Evolutionary conservation across 495 filamentous ascomycete genomes (phyloP).

Genomic region (Evernia prunastri): DNA sequence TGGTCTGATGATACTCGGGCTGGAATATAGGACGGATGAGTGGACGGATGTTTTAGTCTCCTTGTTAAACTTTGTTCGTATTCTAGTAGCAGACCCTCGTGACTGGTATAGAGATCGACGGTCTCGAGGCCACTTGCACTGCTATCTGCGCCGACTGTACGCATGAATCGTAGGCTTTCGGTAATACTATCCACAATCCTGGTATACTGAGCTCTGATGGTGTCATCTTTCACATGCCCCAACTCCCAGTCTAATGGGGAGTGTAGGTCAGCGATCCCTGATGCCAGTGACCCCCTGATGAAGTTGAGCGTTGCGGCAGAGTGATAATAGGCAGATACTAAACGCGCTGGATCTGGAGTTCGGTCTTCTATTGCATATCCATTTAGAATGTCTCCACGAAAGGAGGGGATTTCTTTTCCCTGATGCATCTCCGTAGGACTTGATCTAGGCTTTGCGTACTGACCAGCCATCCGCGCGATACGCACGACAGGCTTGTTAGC

Average conservation of each 20-base stretch:
- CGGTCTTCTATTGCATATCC: constrained; percentile 66
- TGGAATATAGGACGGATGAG: constrained; percentile 15
- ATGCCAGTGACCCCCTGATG: constrained; percentile 71
- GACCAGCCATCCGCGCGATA: constrained; percentile 92
- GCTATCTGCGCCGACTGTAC: constrained; percentile 85
- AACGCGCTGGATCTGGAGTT: constrained; percentile 68
- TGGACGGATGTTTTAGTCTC: constrained; percentile 56
- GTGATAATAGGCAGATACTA: constrained; percentile 92
- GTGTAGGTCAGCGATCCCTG: constrained; percentile 89
- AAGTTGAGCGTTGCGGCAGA: constrained; percentile 92
- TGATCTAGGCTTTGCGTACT: constrained; percentile 92
- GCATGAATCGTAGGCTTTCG: constrained; percentile 92
- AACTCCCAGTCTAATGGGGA: constrained; percentile 91
- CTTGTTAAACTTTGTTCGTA: constrained; percentile 87
- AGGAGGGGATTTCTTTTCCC: constrained; percentile 76
- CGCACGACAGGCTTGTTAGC: constrained; percentile 88
- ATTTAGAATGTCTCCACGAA: constrained; percentile 93
- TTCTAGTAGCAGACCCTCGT: constrained; percentile 89
- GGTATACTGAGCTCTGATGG: constrained; percentile 77
- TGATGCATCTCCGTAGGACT: constrained; percentile 78
- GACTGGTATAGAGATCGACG: constrained; percentile 92
- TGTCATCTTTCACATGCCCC: constrained; percentile 81
- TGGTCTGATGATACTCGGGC: constrained; percentile 17
- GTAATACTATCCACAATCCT: constrained; percentile 76
- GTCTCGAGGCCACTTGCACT: constrained; percentile 72